These are phyloP conservation scores for Haplosporangium gracile DNA, from an alignment of 192 early-diverging fungal genomes.

Conservation along the genomic window DNA sequence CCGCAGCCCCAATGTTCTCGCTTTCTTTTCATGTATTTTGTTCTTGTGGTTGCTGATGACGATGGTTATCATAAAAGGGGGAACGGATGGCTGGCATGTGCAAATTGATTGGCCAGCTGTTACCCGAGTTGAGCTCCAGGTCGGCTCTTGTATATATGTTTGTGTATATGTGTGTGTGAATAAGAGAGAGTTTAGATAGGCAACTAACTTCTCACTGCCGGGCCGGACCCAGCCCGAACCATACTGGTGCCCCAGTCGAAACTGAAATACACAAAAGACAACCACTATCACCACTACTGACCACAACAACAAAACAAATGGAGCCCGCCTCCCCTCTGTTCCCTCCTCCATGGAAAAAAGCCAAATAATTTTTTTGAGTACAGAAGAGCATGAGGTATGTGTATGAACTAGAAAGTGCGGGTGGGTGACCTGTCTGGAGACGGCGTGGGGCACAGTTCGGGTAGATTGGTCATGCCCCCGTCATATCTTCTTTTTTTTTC, in stretches of 20 bases:
- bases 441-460: constrained; percentile 13
- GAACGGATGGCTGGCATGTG: constrained; percentile 1
- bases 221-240: constrained; percentile 8
- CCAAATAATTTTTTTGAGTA: constrained; percentile 15
- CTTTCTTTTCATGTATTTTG: neutral
- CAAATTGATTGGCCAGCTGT: constrained; percentile 5
- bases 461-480: constrained; percentile 1
- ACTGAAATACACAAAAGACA: neutral
- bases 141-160: neutral
- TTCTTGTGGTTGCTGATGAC: neutral
- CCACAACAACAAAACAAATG: constrained; percentile 13
- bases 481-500: constrained; percentile 1
- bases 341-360: constrained; percentile 6
- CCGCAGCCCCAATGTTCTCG: neutral
- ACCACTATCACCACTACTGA: neutral
- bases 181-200: no score
- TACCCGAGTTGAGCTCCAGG: neutral
- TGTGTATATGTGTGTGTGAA: neutral
- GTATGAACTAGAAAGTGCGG: neutral
- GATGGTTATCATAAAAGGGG: neutral
- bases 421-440: constrained; percentile 4
- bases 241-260: constrained; percentile 8
- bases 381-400: neutral
- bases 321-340: constrained; percentile 14
- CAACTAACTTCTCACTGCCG: neutral